Evolutionary conservation across 148 eudicot species (phyloP), one percentile per base, ranked within the genome.

Genomic region (Amaranthus hypochondriacus): DNA sequence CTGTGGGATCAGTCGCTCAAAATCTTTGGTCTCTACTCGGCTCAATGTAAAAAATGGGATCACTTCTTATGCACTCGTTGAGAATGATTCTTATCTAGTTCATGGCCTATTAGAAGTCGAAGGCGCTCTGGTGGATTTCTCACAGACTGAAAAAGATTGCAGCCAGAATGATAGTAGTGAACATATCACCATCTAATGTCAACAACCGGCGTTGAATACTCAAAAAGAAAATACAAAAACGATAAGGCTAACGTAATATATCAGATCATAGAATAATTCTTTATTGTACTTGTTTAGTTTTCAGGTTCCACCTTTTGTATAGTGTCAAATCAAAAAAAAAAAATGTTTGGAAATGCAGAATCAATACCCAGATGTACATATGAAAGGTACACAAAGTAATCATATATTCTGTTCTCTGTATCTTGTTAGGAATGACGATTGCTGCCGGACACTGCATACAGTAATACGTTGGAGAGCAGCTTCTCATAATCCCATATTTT

Each of bases 401-500:
- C 15, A 28, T 28, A 68, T 11, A 76, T 66, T 72, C 43, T 77
- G 71, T 72, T 77, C 75, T 56, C 44, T 72, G 80, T 68, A 78
- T 60, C 70, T 58, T 66, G 68, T 61, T 64, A 59, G 39, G 76
- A 43, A 67, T 65, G 76, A 50, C 46, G 15, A 67, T 48, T 66
- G 70, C 56, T 28, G 39, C 39, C 39, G 39, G 39, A 28, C 39
- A 28, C 39, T 28, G 51, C 75, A 70, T 55, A 43, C 43, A 71
- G 8, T 47, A 69, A 50, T 44, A 48, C 60, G 7, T 56, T 21
- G 14, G 59, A 7, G 1, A 63, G 53, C 56, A 54, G 15, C 70
- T 47, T 63, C 69, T 47, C 14, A 12, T 66, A 77, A 71, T 77
- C 64, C 50, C 48, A 14, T 64, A 54, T 28, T 28, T 28, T 28